phyloP scores from a whole-genome alignment of 805 yeast genomes.

The Lipomyces anomalus region DNA sequence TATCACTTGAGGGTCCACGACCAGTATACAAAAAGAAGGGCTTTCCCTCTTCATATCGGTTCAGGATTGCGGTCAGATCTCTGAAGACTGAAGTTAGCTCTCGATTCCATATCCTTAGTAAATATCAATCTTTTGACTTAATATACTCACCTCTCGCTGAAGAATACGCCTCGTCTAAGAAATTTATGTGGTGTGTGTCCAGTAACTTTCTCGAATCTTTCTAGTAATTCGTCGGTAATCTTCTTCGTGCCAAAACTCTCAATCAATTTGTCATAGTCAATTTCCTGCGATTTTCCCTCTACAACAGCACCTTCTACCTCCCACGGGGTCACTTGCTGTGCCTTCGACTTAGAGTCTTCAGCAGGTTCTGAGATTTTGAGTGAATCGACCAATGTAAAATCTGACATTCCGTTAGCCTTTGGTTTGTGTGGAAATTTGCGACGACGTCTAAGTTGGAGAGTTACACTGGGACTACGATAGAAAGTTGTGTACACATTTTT shows the following conservation, averaged over 20 bases:
- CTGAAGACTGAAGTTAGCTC: slow-evolving; percentile 3
- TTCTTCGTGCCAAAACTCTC: slow-evolving; percentile 79
- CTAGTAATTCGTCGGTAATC: slow-evolving; percentile 64
- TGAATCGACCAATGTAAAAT: neutral
- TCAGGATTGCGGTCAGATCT: slow-evolving; percentile 57
- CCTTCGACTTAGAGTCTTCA: neutral
- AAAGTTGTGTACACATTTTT: too few relatives aligned
- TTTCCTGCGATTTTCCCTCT: slow-evolving; percentile 83
- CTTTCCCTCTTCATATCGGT: slow-evolving; percentile 87
- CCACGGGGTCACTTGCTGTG: slow-evolving; percentile 84
- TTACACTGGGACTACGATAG: too few relatives aligned
- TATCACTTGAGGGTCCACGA: slow-evolving; percentile 90
- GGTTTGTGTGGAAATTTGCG: too few relatives aligned
- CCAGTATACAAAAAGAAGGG: slow-evolving; percentile 96
- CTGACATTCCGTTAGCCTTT: too few relatives aligned
- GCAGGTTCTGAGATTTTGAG: neutral
- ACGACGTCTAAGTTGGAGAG: too few relatives aligned
- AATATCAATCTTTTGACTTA: slow-evolving; percentile 42
- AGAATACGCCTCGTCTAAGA: slow-evolving; percentile 84
- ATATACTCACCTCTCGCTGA: slow-evolving; percentile 59
- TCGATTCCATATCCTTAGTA: slow-evolving; percentile 6
- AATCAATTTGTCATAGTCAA: slow-evolving; percentile 86
- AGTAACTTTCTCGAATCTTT: slow-evolving; percentile 71
- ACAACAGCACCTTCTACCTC: slow-evolving; percentile 98
- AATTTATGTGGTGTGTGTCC: slow-evolving; percentile 90